Evolutionary conservation across 78 protist genomes (phyloP), one percentile per base, ranked within the genome.

Genomic region (Planoprotostelium fungivorum): DNA sequence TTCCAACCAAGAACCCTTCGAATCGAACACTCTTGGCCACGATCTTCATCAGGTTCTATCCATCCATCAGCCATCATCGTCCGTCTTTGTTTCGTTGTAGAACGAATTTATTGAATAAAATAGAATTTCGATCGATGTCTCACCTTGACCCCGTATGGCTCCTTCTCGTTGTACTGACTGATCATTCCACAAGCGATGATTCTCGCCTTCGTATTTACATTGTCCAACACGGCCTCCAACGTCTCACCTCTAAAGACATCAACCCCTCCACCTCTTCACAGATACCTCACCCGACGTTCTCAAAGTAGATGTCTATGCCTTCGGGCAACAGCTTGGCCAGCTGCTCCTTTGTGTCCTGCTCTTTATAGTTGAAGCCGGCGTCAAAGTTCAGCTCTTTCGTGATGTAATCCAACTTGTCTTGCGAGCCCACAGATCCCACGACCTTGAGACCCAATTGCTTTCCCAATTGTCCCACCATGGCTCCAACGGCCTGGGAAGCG

Each of bases 301-400:
- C 96, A 86, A 90, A 95, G 86, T 93, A 93, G 0, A 92, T 31
- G 63, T 93, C 96, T 28, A 95, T 51, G 83, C 96, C 95, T 36
- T 92, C 89, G 38, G 95, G 93, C 39, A 85, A 28, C 28, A 85
- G 90, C 35, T 73, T 88, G 0, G 28, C 31, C 1, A 95, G 25
- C 1, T 35, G 35, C 0, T 88, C 37, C 34, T 28, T 36, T 10
- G 90, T 34, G 34, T 86, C 34, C 35, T n/a, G 36, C 10, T 83
- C 37, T 35, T 89, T 95, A 36, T 95, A 90, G 84, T 95, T 86
- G n/a, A 95, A n/a, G 87, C 89, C 92, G n/a, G 31, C 91, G 51
- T 95, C 96, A 38, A 90, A 93, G 29, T 94, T 94, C 1, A 91
- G 34, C 37, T 86, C 85, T 28, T 94, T 31, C n/a, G 31, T 35